A percentile compares a stretch with the other conserved stretches of the same genome.
phyloP scores from a whole-genome alignment of 192 early-diverging fungal species.

The Coemansia sp. region DNA sequence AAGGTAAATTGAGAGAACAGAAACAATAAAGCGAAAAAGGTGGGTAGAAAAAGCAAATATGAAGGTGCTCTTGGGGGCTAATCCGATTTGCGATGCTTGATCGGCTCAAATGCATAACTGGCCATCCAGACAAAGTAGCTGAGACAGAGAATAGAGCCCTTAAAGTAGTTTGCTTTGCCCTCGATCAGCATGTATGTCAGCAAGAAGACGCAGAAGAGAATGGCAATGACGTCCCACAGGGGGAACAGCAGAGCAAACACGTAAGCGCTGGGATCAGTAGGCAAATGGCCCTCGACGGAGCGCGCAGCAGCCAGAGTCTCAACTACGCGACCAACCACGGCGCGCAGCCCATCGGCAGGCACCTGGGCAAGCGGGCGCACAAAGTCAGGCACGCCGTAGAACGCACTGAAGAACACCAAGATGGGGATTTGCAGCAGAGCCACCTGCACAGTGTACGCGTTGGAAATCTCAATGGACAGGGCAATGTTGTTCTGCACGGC shows the following conservation, averaged over 20 bases:
- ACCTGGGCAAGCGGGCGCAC: conserved; percentile 8
- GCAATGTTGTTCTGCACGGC: conserved; percentile 86
- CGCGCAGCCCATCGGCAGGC: conserved; percentile 17
- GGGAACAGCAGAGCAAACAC: conserved; percentile 72
- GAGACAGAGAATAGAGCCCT: conserved; percentile 85
- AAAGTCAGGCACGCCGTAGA: conserved; percentile 54
- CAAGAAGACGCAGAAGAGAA: conserved; percentile 64
- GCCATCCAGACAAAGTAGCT: conserved; percentile 81
- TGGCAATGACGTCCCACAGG: conserved; percentile 63
- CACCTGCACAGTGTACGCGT: conserved; percentile 93
- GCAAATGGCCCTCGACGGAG: conserved; percentile 29
- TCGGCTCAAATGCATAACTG: conserved; percentile 74
- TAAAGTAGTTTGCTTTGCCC: conserved; percentile 96
- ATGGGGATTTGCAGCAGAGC: conserved; percentile 93
- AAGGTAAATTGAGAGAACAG: not conserved
- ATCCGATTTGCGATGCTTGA: conserved; percentile 26
- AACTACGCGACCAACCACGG: conserved; percentile 11
- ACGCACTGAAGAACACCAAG: conserved; percentile 80
- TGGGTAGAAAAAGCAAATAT: not conserved
- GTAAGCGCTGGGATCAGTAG: conserved; percentile 44
- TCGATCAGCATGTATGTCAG: conserved; percentile 93
- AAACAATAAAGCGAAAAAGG: not conserved
- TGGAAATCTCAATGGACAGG: conserved; percentile 89
- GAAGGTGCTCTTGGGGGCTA: too few relatives aligned
- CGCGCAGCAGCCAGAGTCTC: conserved; percentile 4